These are phyloP conservation scores for Backusella morwellensis DNA, from an alignment of 192 early-diverging fungal species.

Conservation along the genomic window DNA sequence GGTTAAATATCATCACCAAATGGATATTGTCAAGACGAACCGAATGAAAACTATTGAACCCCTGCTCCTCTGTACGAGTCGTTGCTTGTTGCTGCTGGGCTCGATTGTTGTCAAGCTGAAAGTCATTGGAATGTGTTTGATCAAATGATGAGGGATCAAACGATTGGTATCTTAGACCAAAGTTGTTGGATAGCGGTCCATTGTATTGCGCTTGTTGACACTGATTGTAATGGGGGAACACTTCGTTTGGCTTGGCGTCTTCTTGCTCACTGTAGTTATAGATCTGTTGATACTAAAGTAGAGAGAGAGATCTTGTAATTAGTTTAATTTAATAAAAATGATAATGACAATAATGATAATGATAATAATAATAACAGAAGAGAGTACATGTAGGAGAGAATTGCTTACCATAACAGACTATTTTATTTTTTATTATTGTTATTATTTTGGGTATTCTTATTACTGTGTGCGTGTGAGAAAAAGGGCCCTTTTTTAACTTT, in stretches of 20 bases:
- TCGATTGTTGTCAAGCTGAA: not conserved
- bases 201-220: not conserved
- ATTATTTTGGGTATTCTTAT: not conserved
- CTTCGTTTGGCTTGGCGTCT: not conserved
- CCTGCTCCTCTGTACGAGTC: not conserved
- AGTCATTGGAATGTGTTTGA: not conserved
- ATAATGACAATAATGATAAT: no score
- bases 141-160: slow-evolving; percentile 6
- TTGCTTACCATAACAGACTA: slow-evolving; percentile 6
- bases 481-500: not conserved
- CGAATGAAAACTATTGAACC: not conserved
- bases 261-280: slow-evolving; percentile 3
- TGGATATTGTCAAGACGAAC: not conserved
- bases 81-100: not conserved
- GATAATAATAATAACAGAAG: not conserved
- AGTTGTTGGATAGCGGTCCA: not conserved
- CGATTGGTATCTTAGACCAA: not conserved
- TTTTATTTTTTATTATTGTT: not conserved
- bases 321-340: not conserved
- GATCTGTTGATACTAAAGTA: slow-evolving; percentile 14
- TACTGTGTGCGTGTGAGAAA: not conserved
- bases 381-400: no score
- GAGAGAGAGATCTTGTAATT: not conserved
- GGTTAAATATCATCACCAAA: not conserved
- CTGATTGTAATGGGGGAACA: not conserved